Conservation (phyloP, 768 basidiomycete species). For the Russula vinacea region DNA sequence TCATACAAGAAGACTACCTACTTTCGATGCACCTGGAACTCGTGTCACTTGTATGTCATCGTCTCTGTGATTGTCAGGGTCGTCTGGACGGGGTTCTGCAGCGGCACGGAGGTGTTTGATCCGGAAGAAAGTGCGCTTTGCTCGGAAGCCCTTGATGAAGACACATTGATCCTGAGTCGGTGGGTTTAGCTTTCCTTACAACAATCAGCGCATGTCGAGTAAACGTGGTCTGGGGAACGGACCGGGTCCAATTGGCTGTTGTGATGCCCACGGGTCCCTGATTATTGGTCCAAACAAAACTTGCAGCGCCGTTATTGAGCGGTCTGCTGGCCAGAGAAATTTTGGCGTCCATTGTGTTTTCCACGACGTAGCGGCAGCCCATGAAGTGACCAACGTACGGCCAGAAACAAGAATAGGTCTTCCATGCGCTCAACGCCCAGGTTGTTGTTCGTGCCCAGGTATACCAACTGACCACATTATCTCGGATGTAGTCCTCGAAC, state of each 20-base stretch:
- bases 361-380: conserved; percentile 5
- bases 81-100: conserved; percentile 13
- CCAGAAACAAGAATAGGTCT: conserved; percentile 18
- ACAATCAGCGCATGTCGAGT: neutral
- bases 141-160: conserved; percentile 21
- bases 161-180: conserved; percentile 8
- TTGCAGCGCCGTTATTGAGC: no score
- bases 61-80: conserved; percentile 2
- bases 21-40: neutral
- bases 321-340: neutral
- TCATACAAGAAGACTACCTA: neutral
- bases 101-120: neutral
- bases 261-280: neutral
- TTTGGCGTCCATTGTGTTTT: neutral
- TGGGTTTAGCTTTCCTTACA: neutral
- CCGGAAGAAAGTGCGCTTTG: conserved; percentile 5
- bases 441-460: neutral
- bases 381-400: conserved; percentile 6
- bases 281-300: neutral
- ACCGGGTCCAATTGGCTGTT: neutral
- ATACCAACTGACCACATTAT: neutral
- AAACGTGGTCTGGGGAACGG: neutral
- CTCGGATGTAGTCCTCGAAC: conserved; percentile 10
- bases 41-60: neutral
- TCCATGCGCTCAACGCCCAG: conserved; percentile 12